Percentiles rank a stretch among this genome's conserved stretches.
Conservation (phyloP, 73 alveolate species). For the Paramecium tetraurelia region DNA sequence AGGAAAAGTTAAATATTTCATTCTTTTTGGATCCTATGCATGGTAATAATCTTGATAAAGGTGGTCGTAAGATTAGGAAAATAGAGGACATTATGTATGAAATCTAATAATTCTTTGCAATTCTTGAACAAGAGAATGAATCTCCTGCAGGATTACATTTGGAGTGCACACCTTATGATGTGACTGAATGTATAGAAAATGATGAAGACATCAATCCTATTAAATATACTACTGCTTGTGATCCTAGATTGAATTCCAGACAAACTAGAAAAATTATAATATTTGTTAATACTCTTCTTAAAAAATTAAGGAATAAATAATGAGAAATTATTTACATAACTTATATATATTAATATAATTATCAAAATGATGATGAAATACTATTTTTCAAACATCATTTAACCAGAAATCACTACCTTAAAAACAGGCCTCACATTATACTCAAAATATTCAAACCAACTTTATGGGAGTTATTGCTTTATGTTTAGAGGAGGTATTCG, state of each 20-base stretch:
- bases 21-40: conserved; percentile 71
- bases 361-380: not conserved
- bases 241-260: conserved; percentile 63
- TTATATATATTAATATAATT: not conserved
- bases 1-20: conserved; percentile 55
- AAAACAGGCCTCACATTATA: not conserved
- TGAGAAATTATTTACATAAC: not conserved
- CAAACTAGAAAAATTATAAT: not conserved
- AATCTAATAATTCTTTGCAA: not conserved
- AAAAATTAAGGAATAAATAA: not conserved
- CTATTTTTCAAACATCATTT: not conserved
- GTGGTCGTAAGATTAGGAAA: conserved; percentile 29
- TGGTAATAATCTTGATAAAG: conserved; percentile 62
- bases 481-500: not conserved
- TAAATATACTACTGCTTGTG: conserved; percentile 66
- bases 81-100: conserved; percentile 51
- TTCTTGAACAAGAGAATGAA: conserved; percentile 27
- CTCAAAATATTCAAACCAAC: not conserved
- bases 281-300: conserved; percentile 15
- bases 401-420: not conserved
- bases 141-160: conserved; percentile 65
- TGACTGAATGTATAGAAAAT: conserved; percentile 65
- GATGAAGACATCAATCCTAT: conserved; percentile 37
- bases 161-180: conserved; percentile 60
- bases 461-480: not conserved